phyloP scores from a whole-genome alignment of 768 basidiomycete genomes.

The Mycena galopus region DNA sequence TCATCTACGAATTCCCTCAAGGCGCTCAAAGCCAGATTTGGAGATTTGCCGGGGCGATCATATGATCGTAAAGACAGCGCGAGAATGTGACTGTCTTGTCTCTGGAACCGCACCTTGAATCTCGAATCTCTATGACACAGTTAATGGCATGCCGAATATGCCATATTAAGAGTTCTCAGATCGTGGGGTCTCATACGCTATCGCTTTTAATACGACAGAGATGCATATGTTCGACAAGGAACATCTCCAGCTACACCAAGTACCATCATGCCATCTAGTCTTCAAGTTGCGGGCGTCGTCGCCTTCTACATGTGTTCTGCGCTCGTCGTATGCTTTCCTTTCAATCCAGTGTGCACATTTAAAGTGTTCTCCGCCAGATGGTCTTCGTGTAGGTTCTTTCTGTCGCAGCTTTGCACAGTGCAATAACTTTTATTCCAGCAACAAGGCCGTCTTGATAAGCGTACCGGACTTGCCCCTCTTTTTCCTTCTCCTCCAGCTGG shows the following conservation, averaged over 20 bases:
- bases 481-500: slow-evolving; percentile 77
- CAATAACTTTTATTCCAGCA: slow-evolving; percentile 56
- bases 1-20: no score
- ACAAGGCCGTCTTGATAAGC: slow-evolving; percentile 80
- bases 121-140: not conserved
- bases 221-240: not conserved
- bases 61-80: not conserved
- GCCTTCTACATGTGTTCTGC: slow-evolving; percentile 84
- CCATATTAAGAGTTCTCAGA: not conserved
- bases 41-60: not conserved
- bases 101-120: not conserved
- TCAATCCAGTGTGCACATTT: not conserved
- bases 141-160: no score
- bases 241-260: not conserved
- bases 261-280: not conserved
- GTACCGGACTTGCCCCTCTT: slow-evolving; percentile 75
- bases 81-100: not conserved
- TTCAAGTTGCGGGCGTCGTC: slow-evolving; percentile 79
- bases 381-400: slow-evolving; percentile 59
- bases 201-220: slow-evolving; percentile 7
- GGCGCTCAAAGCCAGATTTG: no score
- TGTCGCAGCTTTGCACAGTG: not conserved
- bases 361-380: slow-evolving; percentile 51
- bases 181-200: not conserved
- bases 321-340: slow-evolving; percentile 67